Conservation (phyloP, 2,329 filamentous ascomycete genomes). For the Neopestalotiopsis sp. region DNA sequence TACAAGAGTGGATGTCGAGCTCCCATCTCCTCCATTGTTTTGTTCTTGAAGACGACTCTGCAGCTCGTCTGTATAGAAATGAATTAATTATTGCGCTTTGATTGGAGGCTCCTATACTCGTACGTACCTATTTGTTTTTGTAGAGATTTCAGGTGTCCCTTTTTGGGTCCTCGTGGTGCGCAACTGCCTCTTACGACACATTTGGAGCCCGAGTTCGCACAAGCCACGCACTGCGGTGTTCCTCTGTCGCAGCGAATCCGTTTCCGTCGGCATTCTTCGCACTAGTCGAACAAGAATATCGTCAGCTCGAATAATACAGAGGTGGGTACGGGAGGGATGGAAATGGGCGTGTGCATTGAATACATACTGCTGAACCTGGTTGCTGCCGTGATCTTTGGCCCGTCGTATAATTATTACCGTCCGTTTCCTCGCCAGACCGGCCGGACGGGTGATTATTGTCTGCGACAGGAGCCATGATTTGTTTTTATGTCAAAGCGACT, state of each 20-base stretch:
- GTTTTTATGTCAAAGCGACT: too few relatives aligned
- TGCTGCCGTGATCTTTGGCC: too few relatives aligned
- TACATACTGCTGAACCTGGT: neutral
- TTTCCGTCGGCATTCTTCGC: conserved; percentile 18
- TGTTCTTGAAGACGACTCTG: too few relatives aligned
- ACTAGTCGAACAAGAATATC: conserved; percentile 4
- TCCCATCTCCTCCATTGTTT: too few relatives aligned
- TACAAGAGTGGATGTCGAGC: too few relatives aligned
- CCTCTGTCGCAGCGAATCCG: conserved; percentile 17
- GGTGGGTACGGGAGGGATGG: neutral
- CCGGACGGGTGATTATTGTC: too few relatives aligned
- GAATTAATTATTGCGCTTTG: too few relatives aligned
- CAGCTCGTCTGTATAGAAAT: too few relatives aligned
- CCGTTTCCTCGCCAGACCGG: too few relatives aligned
- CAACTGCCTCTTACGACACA: conserved; percentile 18
- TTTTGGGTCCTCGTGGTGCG: conserved; percentile 19
- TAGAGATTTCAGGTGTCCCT: conserved; percentile 20
- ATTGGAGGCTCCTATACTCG: too few relatives aligned
- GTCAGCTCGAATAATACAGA: neutral
- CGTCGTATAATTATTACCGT: too few relatives aligned
- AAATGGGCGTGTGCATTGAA: neutral
- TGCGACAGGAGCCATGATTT: too few relatives aligned
- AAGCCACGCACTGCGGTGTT: conserved; percentile 15
- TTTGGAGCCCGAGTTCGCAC: conserved; percentile 15
- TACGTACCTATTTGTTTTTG: conserved; percentile 16